Base-by-base conservation (phyloP, 1,284 basidiomycete species). In the Rhodotorula sp. region DNA sequence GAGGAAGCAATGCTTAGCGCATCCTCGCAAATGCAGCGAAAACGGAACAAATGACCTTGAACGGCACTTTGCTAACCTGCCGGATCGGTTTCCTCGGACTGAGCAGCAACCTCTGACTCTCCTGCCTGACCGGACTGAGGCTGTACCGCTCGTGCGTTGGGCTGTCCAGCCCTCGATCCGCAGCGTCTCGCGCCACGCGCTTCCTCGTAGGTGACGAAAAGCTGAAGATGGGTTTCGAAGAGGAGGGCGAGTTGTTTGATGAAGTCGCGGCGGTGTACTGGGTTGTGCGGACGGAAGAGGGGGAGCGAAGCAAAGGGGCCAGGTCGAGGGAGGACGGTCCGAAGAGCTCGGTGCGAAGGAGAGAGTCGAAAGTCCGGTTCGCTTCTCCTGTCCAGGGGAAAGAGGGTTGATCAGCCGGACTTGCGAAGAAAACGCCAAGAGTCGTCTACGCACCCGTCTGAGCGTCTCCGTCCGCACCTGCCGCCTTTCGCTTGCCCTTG, bases 61-160 rank as follows among this genome's bases (percentile, higher is more conserved):
- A 99, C 0, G 96, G 96, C 0, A 95, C 96, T 79, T 95, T 94
- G 81, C 90, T 91, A 2, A 98, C 88, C 69, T 85, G 88, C 46
- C 95, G 86, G 4, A 92, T 85, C 62, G 89, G 85, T 65, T 91
- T 88, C 44, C 90, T 85, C 0, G 94, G 93, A 64, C 88, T 90
- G 70, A 94, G 87, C 55, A 99, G 86, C n/a, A 97, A 83, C 56
- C 86, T 85, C 62, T 92, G 88, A 74, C 88, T 91, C 76, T 90
- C 88, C 37, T 88, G 87, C 15, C 92, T 89, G 10, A 98, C 91
- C 11, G 95, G 95, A 68, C 89, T 92, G 80, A 92, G 86, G 26
- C 90, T 92, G 80, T 97, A 98, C 0, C 88, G 88, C 71, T 92
- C 88, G 77, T 95, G 92, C 0, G 86, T 80, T 69, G 85, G 85